A percentile compares a stretch with the other conserved stretches of the same genome.
phyloP scores from a whole-genome alignment of 257 asterid genomes.

The Leptodermis oblonga region DNA sequence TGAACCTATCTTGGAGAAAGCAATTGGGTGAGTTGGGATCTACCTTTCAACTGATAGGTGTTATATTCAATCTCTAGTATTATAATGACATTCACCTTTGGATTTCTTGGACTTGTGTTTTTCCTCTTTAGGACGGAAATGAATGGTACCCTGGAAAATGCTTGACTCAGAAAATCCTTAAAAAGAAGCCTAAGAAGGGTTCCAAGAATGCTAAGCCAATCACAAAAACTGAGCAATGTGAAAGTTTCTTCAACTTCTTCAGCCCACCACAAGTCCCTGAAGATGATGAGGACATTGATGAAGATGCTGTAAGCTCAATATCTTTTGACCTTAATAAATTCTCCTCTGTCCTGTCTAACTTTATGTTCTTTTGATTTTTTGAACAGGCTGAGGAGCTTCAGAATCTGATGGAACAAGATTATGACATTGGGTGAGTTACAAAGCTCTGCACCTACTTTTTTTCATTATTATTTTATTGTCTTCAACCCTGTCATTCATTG shows the following conservation, averaged over 20 bases:
- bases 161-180: conserved; percentile 69
- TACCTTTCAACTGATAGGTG: not conserved
- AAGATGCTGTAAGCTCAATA: conserved; percentile 62
- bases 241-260: conserved; percentile 88
- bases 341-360: not conserved
- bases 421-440: conserved; percentile 64
- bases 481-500: not conserved
- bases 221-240: conserved; percentile 75
- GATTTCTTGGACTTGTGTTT: not conserved
- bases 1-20: conserved; percentile 84
- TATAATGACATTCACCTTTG: not conserved
- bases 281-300: conserved; percentile 76
- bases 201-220: conserved; percentile 67
- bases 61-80: not conserved
- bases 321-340: not conserved
- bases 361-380: conserved; percentile 1
- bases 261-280: conserved; percentile 88
- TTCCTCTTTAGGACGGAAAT: conserved; percentile 57
- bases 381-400: conserved; percentile 79
- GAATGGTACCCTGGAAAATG: conserved; percentile 81
- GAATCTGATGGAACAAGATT: conserved; percentile 83
- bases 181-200: conserved; percentile 88
- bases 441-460: not conserved
- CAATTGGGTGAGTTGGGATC: conserved; percentile 61
- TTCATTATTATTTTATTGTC: too few species aligned